phyloP scores from a whole-genome alignment of 768 basidiomycete genomes.

The Lentinula sp. region DNA sequence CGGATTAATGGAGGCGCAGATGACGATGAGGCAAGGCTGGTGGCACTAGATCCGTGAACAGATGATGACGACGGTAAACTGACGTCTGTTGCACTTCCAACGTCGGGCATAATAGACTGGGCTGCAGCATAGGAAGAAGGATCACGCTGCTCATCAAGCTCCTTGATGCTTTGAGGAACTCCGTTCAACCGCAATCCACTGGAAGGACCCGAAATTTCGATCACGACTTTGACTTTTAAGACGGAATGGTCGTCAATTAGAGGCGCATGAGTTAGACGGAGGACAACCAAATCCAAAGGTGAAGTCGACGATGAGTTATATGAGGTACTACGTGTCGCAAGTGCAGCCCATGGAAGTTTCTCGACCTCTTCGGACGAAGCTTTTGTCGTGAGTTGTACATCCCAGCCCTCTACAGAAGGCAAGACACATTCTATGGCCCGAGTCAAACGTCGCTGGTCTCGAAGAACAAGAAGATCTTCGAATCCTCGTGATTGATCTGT shows the following conservation, averaged over 20 bases:
- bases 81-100: constrained; percentile 55
- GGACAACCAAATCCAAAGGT: constrained; percentile 45
- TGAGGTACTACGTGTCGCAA: constrained; percentile 45
- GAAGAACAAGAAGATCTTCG: constrained; percentile 57
- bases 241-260: constrained; percentile 71
- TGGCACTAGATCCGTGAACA: constrained; percentile 32
- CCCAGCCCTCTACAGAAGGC: constrained; percentile 78
- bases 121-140: constrained; percentile 53
- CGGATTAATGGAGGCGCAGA: constrained; percentile 28
- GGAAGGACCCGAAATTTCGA: constrained; percentile 76
- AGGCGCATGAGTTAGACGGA: constrained; percentile 68
- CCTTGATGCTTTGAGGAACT: constrained; percentile 60
- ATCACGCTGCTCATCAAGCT: constrained; percentile 57
- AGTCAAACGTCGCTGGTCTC: constrained; percentile 64
- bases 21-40: constrained; percentile 37
- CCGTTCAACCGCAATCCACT: constrained; percentile 86
- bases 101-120: constrained; percentile 39
- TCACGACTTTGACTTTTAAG: constrained; percentile 70
- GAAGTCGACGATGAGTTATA: constrained; percentile 14
- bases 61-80: constrained; percentile 68
- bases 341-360: constrained; percentile 66
- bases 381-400: constrained; percentile 71
- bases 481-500: constrained; percentile 37
- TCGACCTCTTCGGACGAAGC: constrained; percentile 71
- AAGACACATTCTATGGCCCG: constrained; percentile 80